Base-by-base conservation (phyloP, 139 green algal species). In the Closterium sp. region DNA sequence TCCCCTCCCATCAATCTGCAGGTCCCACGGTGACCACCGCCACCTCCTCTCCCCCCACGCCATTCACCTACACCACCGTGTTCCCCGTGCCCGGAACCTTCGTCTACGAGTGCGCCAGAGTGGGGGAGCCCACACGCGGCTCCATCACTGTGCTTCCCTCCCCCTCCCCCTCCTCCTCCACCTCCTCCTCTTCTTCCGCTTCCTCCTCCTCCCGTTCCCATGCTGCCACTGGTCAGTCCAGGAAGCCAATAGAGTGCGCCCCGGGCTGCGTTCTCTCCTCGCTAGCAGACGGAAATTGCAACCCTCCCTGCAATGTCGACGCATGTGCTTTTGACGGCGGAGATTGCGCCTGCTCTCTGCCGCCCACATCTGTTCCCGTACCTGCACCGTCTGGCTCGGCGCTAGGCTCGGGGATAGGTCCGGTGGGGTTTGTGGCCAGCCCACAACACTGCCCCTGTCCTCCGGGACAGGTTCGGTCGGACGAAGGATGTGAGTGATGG, bases 241-340 rank as follows among this genome's bases (percentile, higher is more conserved):
- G 55, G 16, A 76, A 76, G 55, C 55, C 55, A 76, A 76, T 31
- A 38, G 85, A 88, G 31, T 91, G 89, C 31, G 35, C 89, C 33
- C 81, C 84, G 10, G 84, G 36, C 25, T 91, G 89, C 66, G 28
- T 32, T 3, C 30, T 91, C 21, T 81, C 25, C 36, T 55, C 28
- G 2, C 31, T 91, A 32, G 32, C 30, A 83, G 88, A 91, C 66
- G 89, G 89, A n/a, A 30, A 21, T 19, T 91, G 89, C 36, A 43
- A 91, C 28, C 33, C 89, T 12, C 10, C 16, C 28, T 91, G 64
- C 36, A 91, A 91, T 64, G 30, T 81, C 19, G 35, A 35, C 89
- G 84, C n/a, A 23, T 91, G 89, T 43, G 30, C 30, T 4, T 91
- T 85, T 43, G 89, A 91, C 89, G 89, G 89, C 28, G 89, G 89